phyloP scores from a whole-genome alignment of 1,139 yeast species.

The Kurtzmaniella natalensis region DNA sequence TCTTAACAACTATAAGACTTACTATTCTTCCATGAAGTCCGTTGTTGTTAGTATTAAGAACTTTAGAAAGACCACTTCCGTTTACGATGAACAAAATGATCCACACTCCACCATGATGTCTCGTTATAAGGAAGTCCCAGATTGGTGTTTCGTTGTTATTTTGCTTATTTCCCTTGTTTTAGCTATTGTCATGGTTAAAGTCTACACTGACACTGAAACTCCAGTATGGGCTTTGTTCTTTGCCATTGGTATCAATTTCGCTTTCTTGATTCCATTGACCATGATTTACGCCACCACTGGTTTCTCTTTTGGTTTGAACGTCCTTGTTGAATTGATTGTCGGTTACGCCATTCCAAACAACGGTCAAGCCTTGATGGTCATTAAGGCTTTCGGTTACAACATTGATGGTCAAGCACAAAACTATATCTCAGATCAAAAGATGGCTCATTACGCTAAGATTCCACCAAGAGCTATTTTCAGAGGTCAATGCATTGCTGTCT shows the following conservation, averaged over 20 bases:
- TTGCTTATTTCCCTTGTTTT: constrained; percentile 45
- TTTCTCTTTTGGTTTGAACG: constrained; percentile 46
- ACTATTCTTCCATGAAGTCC: constrained; percentile 14
- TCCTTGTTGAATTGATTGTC: constrained; percentile 51
- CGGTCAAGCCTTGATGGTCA: constrained; percentile 49
- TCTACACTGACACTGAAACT: constrained; percentile 41
- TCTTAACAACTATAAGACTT: constrained; percentile 23
- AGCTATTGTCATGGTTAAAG: constrained; percentile 45
- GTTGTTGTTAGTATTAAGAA: constrained; percentile 21
- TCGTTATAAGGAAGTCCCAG: constrained; percentile 57
- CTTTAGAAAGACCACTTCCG: constrained; percentile 6
- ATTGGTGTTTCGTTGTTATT: constrained; percentile 51
- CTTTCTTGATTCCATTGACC: constrained; percentile 49
- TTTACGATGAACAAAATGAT: constrained; percentile 25
- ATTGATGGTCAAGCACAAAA: constrained; percentile 54
- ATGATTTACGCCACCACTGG: constrained; percentile 49
- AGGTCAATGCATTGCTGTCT: constrained; percentile 47
- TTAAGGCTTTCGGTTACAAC: constrained; percentile 53
- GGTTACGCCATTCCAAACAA: constrained; percentile 60
- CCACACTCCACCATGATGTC: constrained; percentile 56
- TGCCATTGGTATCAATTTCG: constrained; percentile 49
- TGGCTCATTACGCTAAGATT: constrained; percentile 53
- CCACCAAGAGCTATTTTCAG: constrained; percentile 63
- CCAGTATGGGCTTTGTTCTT: constrained; percentile 60
- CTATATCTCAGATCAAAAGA: constrained; percentile 47